Evolutionary conservation across 345 rosid species (phyloP).

Genomic region (Conringia planisiliqua): DNA sequence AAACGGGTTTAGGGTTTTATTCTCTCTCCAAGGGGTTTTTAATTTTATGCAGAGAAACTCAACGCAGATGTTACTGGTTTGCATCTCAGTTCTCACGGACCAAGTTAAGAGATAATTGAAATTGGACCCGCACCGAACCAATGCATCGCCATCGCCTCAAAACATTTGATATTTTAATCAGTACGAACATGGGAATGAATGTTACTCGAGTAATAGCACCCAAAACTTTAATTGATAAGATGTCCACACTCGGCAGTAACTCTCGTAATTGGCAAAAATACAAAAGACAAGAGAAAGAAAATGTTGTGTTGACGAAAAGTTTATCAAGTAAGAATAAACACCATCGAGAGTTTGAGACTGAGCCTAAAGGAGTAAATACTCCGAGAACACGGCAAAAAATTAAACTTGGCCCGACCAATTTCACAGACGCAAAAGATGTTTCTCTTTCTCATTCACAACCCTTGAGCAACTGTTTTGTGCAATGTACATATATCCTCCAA

Average conservation of each 20-base stretch:
- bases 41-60: not conserved
- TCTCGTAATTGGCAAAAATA: not conserved
- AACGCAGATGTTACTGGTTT: not conserved
- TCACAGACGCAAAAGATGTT: conserved; percentile 12
- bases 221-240: not conserved
- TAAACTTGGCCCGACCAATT: conserved; percentile 17
- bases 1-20: conserved; percentile 7
- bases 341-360: not conserved
- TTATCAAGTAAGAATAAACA: not conserved
- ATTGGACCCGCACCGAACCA: not conserved
- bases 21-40: not conserved
- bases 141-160: not conserved
- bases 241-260: not conserved
- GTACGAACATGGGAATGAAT: not conserved
- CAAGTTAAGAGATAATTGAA: conserved; percentile 1
- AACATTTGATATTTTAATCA: not conserved
- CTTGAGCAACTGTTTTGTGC: conserved; percentile 21
- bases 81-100: not conserved
- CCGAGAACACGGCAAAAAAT: conserved; percentile 19
- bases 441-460: conserved; percentile 19
- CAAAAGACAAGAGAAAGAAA: conserved; percentile 6
- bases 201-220: not conserved
- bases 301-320: not conserved
- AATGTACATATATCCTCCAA: conserved; percentile 31
- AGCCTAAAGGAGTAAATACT: not conserved